A percentile compares a stretch with the other conserved stretches of the same genome.
phyloP scores from a whole-genome alignment of 257 asterid species.

The Salvia rosmarinus region DNA sequence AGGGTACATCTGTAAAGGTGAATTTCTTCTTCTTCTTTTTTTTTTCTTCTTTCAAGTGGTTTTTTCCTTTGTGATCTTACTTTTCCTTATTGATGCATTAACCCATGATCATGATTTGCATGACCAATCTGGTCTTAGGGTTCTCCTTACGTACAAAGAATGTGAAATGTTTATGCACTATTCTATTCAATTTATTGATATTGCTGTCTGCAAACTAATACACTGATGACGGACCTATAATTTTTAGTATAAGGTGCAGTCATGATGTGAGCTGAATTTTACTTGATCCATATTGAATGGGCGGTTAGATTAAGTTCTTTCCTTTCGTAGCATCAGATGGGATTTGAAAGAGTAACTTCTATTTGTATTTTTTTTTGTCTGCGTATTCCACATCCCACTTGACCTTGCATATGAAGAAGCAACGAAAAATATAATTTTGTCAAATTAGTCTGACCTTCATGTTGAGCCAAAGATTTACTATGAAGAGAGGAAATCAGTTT shows the following conservation, averaged over 20 bases:
- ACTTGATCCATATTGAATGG: neutral
- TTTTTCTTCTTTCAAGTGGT: neutral
- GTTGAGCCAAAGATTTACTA: constrained; percentile 2
- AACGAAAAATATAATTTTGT: neutral
- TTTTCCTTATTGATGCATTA: neutral
- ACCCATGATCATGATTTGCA: constrained; percentile 10
- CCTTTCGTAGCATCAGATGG: constrained; percentile 21
- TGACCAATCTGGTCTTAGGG: neutral
- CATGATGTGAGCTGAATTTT: constrained; percentile 9
- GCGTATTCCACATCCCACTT: neutral
- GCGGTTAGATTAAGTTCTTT: constrained; percentile 6
- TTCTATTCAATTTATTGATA: constrained; percentile 14
- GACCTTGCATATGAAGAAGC: neutral
- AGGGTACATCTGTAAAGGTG: constrained; percentile 88
- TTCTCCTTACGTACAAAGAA: neutral
- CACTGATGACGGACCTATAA: constrained; percentile 7
- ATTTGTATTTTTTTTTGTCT: neutral
- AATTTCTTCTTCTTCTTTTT: neutral
- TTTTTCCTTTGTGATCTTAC: neutral
- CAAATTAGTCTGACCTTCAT: constrained; percentile 11
- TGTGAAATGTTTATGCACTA: constrained; percentile 13
- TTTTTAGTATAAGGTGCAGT: constrained; percentile 18
- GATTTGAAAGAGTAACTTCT: constrained; percentile 1
- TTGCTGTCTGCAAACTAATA: constrained; percentile 10
- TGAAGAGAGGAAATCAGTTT: constrained; percentile 4